Percentiles rank a stretch among this genome's conserved stretches.
phyloP scores from a whole-genome alignment of 345 rosid species.

The Streptanthus diversifolius region DNA sequence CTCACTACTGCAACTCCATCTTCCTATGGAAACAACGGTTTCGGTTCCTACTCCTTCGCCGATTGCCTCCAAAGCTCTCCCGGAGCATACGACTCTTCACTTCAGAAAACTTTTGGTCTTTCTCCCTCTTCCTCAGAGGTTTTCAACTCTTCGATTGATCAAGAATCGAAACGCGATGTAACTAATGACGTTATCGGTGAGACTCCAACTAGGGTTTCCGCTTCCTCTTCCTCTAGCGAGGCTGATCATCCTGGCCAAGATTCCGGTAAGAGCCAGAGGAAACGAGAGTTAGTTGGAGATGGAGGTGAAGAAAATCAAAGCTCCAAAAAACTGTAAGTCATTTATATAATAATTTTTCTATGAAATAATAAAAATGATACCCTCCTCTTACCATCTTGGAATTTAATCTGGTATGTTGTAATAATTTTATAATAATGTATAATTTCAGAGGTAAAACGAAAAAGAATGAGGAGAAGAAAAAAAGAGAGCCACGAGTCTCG shows the following conservation, averaged over 20 bases:
- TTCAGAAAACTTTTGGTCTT: slow-evolving; percentile 47
- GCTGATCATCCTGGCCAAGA: slow-evolving; percentile 63
- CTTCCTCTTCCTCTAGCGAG: slow-evolving; percentile 59
- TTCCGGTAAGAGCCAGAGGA: slow-evolving; percentile 45
- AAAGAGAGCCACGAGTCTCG: slow-evolving; percentile 68
- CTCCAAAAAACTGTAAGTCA: slow-evolving; percentile 52
- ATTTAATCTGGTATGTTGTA: neutral
- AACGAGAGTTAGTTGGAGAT: slow-evolving; percentile 32
- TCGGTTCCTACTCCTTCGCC: slow-evolving; percentile 46
- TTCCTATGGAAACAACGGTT: slow-evolving; percentile 22
- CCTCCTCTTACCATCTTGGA: neutral
- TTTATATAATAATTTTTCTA: neutral
- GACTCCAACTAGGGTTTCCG: slow-evolving; percentile 46
- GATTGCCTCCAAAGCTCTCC: slow-evolving; percentile 55
- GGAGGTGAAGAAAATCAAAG: slow-evolving; percentile 42
- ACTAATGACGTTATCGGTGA: slow-evolving; percentile 27
- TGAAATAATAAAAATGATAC: neutral
- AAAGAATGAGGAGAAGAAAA: slow-evolving; percentile 54
- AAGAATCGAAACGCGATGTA: slow-evolving; percentile 31
- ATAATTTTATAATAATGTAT: neutral
- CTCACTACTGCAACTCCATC: slow-evolving; percentile 16
- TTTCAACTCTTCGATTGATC: slow-evolving; percentile 41
- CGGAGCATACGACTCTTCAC: slow-evolving; percentile 45
- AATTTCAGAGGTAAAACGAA: slow-evolving; percentile 47
- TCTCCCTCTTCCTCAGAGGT: slow-evolving; percentile 54